Conservation (phyloP, 208 protist genomes). For the Wallacemonas sp. region DNA sequence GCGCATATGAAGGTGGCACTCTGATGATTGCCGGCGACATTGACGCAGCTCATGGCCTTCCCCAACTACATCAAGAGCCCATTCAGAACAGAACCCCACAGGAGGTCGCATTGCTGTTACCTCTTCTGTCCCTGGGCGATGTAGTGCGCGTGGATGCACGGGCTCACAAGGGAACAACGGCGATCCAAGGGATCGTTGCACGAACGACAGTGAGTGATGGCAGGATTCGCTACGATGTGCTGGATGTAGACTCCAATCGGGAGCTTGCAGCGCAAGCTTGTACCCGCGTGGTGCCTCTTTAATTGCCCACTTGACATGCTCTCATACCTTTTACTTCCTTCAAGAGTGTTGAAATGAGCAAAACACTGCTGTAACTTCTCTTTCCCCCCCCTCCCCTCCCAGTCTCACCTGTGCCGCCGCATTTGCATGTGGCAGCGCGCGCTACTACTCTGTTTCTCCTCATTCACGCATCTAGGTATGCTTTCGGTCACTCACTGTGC, state of each 20-base stretch:
- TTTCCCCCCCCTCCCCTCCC: no score
- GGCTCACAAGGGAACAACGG: conserved; percentile 7
- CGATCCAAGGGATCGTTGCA: conserved; percentile 40
- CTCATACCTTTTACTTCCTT: no score
- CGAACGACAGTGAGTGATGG: conserved; percentile 32
- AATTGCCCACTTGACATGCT: conserved; percentile 18
- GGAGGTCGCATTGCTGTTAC: conserved; percentile 49
- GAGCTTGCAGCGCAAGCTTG: conserved; percentile 42
- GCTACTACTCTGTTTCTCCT: no score
- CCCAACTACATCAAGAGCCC: no score
- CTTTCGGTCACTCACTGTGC: no score
- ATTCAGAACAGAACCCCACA: conserved; percentile 3
- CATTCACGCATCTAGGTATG: no score
- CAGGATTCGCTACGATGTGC: conserved; percentile 44
- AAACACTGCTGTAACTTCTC: no score
- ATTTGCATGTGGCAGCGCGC: no score
- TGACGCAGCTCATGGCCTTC: not conserved
- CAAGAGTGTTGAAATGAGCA: no score
- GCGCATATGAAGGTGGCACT: conserved; percentile 12
- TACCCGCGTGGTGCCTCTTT: conserved; percentile 52
- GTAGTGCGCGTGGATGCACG: conserved; percentile 40
- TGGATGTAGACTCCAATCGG: conserved; percentile 29
- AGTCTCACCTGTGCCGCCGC: no score
- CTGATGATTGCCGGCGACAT: not conserved
- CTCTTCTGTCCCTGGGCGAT: conserved; percentile 40